Base-by-base conservation (phyloP, 176 grass and related monocot species). In the Oryza meyeriana region DNA sequence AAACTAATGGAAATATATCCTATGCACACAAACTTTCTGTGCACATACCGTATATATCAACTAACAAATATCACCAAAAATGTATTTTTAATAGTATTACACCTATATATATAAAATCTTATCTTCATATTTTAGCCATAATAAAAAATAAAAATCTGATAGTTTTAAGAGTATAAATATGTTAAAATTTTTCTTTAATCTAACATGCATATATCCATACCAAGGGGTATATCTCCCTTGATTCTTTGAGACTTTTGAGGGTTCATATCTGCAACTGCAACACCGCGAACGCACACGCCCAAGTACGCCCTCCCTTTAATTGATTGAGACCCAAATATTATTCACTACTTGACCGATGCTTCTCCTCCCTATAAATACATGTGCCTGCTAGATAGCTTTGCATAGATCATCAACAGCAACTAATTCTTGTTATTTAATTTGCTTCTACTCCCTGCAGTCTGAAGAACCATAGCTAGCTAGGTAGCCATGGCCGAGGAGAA, bases 401-500 rank as follows among this genome's bases (percentile, higher is more conserved):
- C 55, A n/a, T 0, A 24, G 55, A 59, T 59, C 48, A 55, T 22
- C 55, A 24, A 5, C 22, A 10, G 42, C 42, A 45, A 45, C 12
- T 14, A 2, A 32, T 20, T 34, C 29, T 57, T 55, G 27, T 7
- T 55, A 16, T 12, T 24, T 0, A 1, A 14, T 44, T 17, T 6
- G 4, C 12, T 57, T 1, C 45, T 50, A 2, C 16, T 50, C 52
- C 7, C 52, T 57, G 2, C n/a, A n/a, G n/a, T 57, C 52, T 57
- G 52, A 57, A 36, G 35, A 36, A 33, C 4, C 32, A 33, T 33
- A 33, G 32, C 4, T 33, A 33, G 32, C 32, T 6, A 36, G 35
- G 35, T 41, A 57, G 18, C 50, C 38, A 92, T 92, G 90, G 76
- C 86, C 7, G 92, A 88, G 42, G 83, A 87, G 85, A 85, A 85